Evolutionary conservation across 768 basidiomycete species (phyloP).

Genomic region (Suillus discolor): DNA sequence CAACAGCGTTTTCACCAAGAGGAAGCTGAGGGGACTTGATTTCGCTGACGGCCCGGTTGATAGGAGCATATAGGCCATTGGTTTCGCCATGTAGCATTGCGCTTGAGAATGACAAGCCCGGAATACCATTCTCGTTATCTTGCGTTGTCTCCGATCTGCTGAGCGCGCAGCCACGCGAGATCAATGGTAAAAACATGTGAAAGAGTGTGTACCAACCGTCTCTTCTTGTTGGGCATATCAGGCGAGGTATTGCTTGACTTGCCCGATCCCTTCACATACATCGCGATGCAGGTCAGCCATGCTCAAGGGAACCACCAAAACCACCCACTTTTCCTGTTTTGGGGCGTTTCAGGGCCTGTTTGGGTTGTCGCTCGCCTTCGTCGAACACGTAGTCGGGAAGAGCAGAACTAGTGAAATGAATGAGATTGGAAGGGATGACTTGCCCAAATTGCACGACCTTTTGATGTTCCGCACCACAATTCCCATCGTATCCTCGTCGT

Average conservation of each 20-base stretch:
- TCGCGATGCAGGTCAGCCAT: conserved; percentile 30
- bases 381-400: conserved; percentile 86
- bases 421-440: conserved; percentile 22
- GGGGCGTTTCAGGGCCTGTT: conserved; percentile 70
- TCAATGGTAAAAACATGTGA: conserved; percentile 24
- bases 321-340: conserved; percentile 60
- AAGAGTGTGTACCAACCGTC: conserved; percentile 60
- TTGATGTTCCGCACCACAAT: conserved; percentile 93
- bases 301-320: conserved; percentile 15
- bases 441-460: conserved; percentile 51
- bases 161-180: conserved; percentile 31
- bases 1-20: conserved; percentile 60
- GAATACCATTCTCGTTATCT: conserved; percentile 42
- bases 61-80: conserved; percentile 39
- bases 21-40: conserved; percentile 64
- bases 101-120: conserved; percentile 34
- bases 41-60: conserved; percentile 44
- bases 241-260: conserved; percentile 65
- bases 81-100: conserved; percentile 36
- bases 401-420: conserved; percentile 50
- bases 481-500: conserved; percentile 90
- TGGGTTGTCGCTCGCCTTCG: conserved; percentile 75
- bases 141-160: conserved; percentile 48
- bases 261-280: conserved; percentile 51
- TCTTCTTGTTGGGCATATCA: conserved; percentile 79